These are phyloP conservation scores for Ceriops zippeliana DNA, from an alignment of 345 rosid genomes.

Conservation along the genomic window DNA sequence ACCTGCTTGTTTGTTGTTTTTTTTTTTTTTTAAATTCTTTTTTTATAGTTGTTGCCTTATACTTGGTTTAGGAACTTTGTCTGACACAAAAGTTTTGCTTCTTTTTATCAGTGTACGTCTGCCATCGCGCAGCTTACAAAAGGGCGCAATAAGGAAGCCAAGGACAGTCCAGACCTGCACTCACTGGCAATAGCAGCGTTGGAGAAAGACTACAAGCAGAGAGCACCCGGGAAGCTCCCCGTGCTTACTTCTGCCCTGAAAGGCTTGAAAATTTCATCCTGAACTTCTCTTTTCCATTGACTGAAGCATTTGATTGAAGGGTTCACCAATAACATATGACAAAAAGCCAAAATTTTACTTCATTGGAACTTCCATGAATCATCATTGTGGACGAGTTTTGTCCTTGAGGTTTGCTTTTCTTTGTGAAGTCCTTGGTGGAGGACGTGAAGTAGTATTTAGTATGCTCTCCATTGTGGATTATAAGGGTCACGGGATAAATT, in stretches of 20 bases:
- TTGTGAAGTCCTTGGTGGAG: conserved; percentile 9
- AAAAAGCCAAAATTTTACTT: conserved; percentile 5
- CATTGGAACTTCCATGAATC: neutral
- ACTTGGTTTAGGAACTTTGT: conserved; percentile 1
- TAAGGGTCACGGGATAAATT: conserved; percentile 4
- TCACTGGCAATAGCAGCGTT: conserved; percentile 62
- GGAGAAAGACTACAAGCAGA: conserved; percentile 86
- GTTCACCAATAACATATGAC: conserved; percentile 11
- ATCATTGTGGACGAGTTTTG: neutral
- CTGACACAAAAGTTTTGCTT: conserved; percentile 16
- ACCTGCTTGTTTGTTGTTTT: neutral
- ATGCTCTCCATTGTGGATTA: conserved; percentile 8
- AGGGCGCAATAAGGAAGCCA: conserved; percentile 84
- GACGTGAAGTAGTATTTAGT: conserved; percentile 16
- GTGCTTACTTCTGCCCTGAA: conserved; percentile 63
- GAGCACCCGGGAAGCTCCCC: conserved; percentile 61
- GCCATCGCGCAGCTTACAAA: conserved; percentile 73
- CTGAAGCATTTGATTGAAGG: conserved; percentile 18
- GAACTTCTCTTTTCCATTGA: conserved; percentile 15
- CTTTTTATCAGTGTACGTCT: conserved; percentile 60
- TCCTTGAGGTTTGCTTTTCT: neutral
- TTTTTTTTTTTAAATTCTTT: too few relatives aligned
- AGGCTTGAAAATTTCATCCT: conserved; percentile 56
- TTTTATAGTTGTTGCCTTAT: too few relatives aligned
- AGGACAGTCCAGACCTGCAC: conserved; percentile 69